Conservation (phyloP, 805 yeast species). For the Dipodascus geniculatus region DNA sequence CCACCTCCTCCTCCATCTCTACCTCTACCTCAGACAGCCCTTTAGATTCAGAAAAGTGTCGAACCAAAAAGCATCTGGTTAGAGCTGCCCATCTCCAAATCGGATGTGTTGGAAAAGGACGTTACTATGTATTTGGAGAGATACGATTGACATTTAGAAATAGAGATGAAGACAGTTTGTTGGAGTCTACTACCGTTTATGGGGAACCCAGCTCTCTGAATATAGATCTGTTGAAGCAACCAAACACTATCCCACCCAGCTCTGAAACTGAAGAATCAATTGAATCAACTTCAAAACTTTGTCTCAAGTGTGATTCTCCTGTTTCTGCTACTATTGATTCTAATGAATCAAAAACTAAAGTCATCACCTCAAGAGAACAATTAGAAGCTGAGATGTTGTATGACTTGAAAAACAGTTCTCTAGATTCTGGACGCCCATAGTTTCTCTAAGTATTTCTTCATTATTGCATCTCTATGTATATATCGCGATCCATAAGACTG, state of each 20-base stretch:
- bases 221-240: neutral
- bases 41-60: conserved; percentile 3
- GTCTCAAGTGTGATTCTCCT: neutral
- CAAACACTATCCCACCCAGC: neutral
- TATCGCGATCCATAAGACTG: no score
- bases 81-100: conserved; percentile 24
- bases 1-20: no score
- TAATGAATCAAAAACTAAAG: neutral
- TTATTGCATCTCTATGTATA: no score
- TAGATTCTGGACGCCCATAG: neutral
- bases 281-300: no score
- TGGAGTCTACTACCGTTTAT: neutral
- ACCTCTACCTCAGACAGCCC: no score
- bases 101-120: conserved; percentile 15
- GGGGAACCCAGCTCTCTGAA: neutral
- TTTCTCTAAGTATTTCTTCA: no score
- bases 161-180: conserved; percentile 2
- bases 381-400: neutral
- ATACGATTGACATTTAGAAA: conserved; percentile 24
- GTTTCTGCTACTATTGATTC: neutral
- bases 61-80: conserved; percentile 8
- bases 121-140: conserved; percentile 18
- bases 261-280: neutral
- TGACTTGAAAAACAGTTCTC: neutral
- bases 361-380: neutral